Conservation (phyloP, 1,284 basidiomycete genomes). For the Ceratobasidium sp. region DNA sequence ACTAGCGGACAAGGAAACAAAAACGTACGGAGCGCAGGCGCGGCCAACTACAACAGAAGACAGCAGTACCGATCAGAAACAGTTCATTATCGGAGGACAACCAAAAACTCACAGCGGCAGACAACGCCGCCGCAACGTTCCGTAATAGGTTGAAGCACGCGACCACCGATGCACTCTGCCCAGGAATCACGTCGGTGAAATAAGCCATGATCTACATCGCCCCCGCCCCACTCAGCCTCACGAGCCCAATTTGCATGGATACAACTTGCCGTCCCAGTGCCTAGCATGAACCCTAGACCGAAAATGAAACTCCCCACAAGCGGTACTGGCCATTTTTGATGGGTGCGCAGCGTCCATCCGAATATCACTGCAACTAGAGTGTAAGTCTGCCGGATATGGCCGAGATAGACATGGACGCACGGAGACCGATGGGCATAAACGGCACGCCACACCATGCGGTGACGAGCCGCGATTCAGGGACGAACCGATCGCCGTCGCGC, state of each 20-base stretch:
- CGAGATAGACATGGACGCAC: conserved; percentile 2
- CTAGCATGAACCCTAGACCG: conserved; percentile 45
- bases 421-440: conserved; percentile 50
- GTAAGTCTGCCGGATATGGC: neutral
- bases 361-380: conserved; percentile 48
- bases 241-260: neutral
- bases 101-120: conserved; percentile 32
- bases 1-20: neutral
- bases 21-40: conserved; percentile 32
- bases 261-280: conserved; percentile 43
- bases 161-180: conserved; percentile 44
- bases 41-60: conserved; percentile 16
- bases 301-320: conserved; percentile 48
- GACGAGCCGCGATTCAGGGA: conserved; percentile 50
- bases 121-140: conserved; percentile 30
- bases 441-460: conserved; percentile 50
- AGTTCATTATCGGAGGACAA: neutral
- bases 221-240: neutral
- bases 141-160: conserved; percentile 44
- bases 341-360: conserved; percentile 50
- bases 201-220: conserved; percentile 44
- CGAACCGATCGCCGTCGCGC: conserved; percentile 42
- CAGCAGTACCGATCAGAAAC: neutral
- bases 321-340: conserved; percentile 51
- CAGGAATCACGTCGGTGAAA: conserved; percentile 45